Evolutionary conservation across 192 early-diverging fungal genomes (phyloP).

Genomic region (Backusella luteola): DNA sequence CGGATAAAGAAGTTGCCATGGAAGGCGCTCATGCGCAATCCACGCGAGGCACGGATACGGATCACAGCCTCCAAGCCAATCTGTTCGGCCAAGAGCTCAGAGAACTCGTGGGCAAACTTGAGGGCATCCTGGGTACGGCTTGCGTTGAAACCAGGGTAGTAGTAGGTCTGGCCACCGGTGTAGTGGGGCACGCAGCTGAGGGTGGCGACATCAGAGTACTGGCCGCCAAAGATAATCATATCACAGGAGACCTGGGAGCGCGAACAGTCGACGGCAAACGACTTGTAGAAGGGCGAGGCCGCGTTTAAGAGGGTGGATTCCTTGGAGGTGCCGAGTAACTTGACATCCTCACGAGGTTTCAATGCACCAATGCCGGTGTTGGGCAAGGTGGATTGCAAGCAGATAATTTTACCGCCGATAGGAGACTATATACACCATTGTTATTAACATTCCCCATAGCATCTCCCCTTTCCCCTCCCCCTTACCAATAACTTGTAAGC

Average conservation of each 20-base stretch:
- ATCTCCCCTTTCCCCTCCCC: not conserved
- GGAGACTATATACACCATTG: constrained; percentile 44
- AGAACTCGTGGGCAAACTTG: constrained; percentile 83
- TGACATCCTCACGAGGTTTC: constrained; percentile 83
- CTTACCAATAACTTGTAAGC: constrained; percentile 77
- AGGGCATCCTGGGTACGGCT: constrained; percentile 76
- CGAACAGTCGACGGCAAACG: constrained; percentile 88
- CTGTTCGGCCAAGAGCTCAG: constrained; percentile 72
- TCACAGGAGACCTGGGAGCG: constrained; percentile 87
- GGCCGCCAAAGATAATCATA: constrained; percentile 80
- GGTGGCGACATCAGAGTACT: constrained; percentile 89
- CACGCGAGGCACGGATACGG: constrained; percentile 88
- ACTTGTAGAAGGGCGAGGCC: constrained; percentile 88
- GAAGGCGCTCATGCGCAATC: constrained; percentile 83
- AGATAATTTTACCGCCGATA: constrained; percentile 89
- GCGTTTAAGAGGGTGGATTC: constrained; percentile 83
- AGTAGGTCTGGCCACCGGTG: constrained; percentile 87
- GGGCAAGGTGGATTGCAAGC: constrained; percentile 80
- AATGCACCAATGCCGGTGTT: constrained; percentile 78
- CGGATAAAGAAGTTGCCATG: constrained; percentile 98
- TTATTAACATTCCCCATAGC: not conserved
- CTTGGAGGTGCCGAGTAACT: constrained; percentile 87
- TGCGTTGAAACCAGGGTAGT: constrained; percentile 89
- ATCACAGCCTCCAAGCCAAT: constrained; percentile 92
- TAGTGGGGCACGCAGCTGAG: constrained; percentile 80